Evolutionary conservation across 805 yeast genomes (phyloP).

Genomic region (Candida rishiriensis): DNA sequence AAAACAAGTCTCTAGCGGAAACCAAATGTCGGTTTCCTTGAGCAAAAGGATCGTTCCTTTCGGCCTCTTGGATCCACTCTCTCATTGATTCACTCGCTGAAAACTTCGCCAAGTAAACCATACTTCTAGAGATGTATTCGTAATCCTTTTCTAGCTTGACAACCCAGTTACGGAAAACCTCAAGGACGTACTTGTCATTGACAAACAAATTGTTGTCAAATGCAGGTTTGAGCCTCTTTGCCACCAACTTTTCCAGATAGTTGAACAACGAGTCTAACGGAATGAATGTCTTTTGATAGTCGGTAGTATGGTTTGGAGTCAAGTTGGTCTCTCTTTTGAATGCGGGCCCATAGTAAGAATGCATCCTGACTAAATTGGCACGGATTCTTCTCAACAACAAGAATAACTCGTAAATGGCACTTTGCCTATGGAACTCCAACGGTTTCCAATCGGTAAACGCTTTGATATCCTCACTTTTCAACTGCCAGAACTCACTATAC

Average conservation of each 20-base stretch:
- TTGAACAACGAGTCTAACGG: constrained; percentile 21
- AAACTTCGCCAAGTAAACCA: constrained; percentile 26
- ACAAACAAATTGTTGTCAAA: constrained; percentile 27
- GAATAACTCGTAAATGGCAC: constrained; percentile 27
- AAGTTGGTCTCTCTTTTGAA: constrained; percentile 17
- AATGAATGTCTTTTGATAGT: constrained; percentile 27
- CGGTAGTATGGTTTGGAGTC: constrained; percentile 14
- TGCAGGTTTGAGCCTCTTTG: constrained; percentile 21
- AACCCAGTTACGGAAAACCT: constrained; percentile 23
- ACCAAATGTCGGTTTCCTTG: constrained; percentile 23
- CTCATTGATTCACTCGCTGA: constrained; percentile 23
- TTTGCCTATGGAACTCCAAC: constrained; percentile 26
- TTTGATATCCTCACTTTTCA: constrained; percentile 20
- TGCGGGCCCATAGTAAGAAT: constrained; percentile 24
- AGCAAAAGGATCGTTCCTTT: constrained; percentile 15
- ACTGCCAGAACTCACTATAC: constrained; percentile 27
- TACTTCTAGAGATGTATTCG: constrained; percentile 24
- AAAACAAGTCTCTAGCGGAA: constrained; percentile 25
- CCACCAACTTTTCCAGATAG: constrained; percentile 24
- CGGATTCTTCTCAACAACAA: constrained; percentile 22
- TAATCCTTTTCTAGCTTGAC: constrained; percentile 22
- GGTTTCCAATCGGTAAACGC: constrained; percentile 22
- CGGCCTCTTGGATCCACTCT: constrained; percentile 20
- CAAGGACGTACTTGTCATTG: constrained; percentile 23
- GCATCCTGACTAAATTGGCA: constrained; percentile 25